Base-by-base conservation (phyloP, 805 yeast species). In the Cyberlindnera amylophila region DNA sequence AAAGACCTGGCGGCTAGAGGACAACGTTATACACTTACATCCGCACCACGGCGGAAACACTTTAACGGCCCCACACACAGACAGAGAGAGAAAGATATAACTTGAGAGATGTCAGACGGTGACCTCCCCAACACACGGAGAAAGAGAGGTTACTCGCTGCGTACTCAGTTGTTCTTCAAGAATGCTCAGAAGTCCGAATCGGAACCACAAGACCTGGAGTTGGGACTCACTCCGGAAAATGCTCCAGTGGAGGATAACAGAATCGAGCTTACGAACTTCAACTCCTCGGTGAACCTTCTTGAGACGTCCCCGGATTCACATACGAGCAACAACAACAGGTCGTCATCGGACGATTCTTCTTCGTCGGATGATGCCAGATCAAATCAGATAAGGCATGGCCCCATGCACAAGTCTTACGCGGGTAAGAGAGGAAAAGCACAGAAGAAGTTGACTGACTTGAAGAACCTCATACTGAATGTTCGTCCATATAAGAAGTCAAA, bases 151-250 rank as follows among this genome's bases (percentile, higher is more conserved):
- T 77, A 80, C 46, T 79, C 86, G 8, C 61, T 83, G 42, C 68
- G 90, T 46, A 70, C 85, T 0, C 88, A 83, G 63, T 66, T 83
- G 37, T 72, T 82, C 63, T 77, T 71, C 55, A 77, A 70, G 42
- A 49, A 65, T 38, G 47, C 45, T 41, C 65, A 41, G 53, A 50
- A 45, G 47, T 29, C 44, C 29, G 43, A 39, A 41, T 15, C 13
- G 5, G 10, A 9, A 4, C 19, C 29, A 4, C 41, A 23, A 2
- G 53, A 50, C 21, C 34, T 47, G 9, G 53, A 50, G 34, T 28
- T 42, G 14, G 48, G 46, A 1, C 23, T 36, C 3, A 9, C 45
- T 10, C 14, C 18, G 8, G 32, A 16, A 26, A 26, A 10, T 14
- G 7, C 16, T 4, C 24, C 24, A 21, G 24, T 21, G 24, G 10